These are phyloP conservation scores for Talaromyces thailandensis DNA, from an alignment of 495 filamentous ascomycete genomes.

Conservation along the genomic window DNA sequence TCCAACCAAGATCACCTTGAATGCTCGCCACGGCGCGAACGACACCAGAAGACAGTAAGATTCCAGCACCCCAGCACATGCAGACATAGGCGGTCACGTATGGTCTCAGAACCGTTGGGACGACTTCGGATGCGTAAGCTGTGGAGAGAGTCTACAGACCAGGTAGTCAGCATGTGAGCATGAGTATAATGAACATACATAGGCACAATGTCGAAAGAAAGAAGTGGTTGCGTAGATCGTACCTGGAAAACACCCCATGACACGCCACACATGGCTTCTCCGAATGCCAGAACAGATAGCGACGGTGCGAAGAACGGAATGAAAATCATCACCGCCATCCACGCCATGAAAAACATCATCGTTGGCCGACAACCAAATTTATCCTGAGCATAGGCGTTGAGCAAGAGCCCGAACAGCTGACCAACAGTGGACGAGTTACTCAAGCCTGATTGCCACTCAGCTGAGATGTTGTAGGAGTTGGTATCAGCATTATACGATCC, in stretches of 20 bases:
- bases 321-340: conserved; percentile 26
- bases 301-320: conserved; percentile 24
- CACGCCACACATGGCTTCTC: conserved; percentile 15
- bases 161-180: not conserved
- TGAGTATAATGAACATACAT: not conserved
- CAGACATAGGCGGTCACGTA: conserved; percentile 37
- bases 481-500: conserved; percentile 16
- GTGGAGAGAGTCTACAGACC: conserved; percentile 26
- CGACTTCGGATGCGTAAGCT: conserved; percentile 43
- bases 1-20: conserved; percentile 36
- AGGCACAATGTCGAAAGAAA: not conserved
- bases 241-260: conserved; percentile 36
- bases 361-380: conserved; percentile 54
- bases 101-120: conserved; percentile 28
- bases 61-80: conserved; percentile 39
- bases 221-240: not conserved
- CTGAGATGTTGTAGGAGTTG: conserved; percentile 24
- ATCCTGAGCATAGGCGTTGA: conserved; percentile 56
- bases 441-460: conserved; percentile 55
- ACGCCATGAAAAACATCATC: conserved; percentile 49
- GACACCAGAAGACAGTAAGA: conserved; percentile 42
- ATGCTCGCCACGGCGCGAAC: conserved; percentile 20
- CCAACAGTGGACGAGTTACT: conserved; percentile 47
- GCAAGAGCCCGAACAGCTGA: conserved; percentile 53
- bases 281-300: conserved; percentile 11